Evolutionary conservation across 2,329 filamentous ascomycete genomes (phyloP).

Genomic region (Fusarium incarnatum): DNA sequence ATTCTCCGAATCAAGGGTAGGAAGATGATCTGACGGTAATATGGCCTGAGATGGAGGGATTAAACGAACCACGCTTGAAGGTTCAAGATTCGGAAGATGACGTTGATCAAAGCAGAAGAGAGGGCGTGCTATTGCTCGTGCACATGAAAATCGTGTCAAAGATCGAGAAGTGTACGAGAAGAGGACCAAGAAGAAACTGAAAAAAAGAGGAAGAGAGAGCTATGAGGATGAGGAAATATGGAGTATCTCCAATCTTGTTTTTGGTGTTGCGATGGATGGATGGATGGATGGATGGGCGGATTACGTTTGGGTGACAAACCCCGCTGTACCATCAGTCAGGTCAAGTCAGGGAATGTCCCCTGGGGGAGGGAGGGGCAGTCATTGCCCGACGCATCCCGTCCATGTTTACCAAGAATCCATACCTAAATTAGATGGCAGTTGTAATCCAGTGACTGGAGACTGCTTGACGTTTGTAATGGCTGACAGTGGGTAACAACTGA

Average conservation of each 20-base stretch:
- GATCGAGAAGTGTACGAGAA: not conserved
- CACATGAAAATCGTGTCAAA: not conserved
- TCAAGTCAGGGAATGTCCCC: not conserved
- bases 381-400: not conserved
- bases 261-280: slow-evolving; percentile 33
- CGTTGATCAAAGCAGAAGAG: not conserved
- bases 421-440: not conserved
- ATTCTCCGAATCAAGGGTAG: not conserved
- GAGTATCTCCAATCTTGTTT: slow-evolving; percentile 23
- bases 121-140: not conserved
- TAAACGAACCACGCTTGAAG: slow-evolving; percentile 4
- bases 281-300: slow-evolving; percentile 7
- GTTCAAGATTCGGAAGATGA: not conserved
- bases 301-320: slow-evolving; percentile 38
- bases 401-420: not conserved
- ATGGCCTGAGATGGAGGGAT: slow-evolving; percentile 15
- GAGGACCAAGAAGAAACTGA: not conserved
- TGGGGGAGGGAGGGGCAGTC: slow-evolving; percentile 19
- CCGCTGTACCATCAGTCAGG: slow-evolving; percentile 22
- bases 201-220: not conserved
- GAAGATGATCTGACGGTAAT: slow-evolving; percentile 31
- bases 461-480: not conserved
- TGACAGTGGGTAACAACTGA: not conserved
- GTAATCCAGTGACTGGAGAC: not conserved
- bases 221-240: not conserved